phyloP scores from a whole-genome alignment of 176 grass and related monocot species.

The Bromus sterilis region DNA sequence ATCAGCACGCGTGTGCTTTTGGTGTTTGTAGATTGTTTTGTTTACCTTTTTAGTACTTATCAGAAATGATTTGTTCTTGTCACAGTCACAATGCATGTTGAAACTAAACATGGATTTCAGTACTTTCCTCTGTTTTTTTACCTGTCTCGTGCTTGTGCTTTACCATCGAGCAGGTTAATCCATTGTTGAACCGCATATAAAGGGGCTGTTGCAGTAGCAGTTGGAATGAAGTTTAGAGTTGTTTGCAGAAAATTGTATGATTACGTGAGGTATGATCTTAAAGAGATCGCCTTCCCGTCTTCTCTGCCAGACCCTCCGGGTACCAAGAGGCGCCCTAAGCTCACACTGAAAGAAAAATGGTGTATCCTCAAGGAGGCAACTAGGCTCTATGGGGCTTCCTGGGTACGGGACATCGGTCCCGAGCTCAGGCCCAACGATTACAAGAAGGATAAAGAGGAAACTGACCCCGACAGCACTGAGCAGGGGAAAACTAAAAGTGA shows the following conservation, averaged over 20 bases:
- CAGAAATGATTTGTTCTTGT: neutral
- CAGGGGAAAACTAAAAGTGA: neutral
- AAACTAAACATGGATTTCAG: neutral
- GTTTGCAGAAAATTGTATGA: slow-evolving; percentile 37
- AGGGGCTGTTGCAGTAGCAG: neutral
- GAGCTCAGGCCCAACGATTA: slow-evolving; percentile 44
- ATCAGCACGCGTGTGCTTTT: neutral
- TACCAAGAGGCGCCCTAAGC: neutral
- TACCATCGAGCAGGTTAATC: neutral
- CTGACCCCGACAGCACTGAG: neutral
- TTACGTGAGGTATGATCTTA: neutral
- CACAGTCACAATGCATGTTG: neutral
- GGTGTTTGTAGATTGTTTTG: neutral
- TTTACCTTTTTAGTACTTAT: neutral
- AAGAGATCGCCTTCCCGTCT: neutral
- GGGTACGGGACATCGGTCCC: slow-evolving; percentile 32
- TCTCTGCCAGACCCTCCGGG: neutral
- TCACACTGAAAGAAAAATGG: neutral
- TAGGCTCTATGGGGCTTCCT: neutral
- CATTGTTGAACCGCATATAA: neutral
- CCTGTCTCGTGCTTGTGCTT: neutral
- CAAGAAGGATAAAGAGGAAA: neutral
- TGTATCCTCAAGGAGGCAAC: neutral
- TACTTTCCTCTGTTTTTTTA: neutral
- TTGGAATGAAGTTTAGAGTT: slow-evolving; percentile 49